Base-by-base conservation (phyloP, 345 rosid species). In the Abelmoschus esculentus region DNA sequence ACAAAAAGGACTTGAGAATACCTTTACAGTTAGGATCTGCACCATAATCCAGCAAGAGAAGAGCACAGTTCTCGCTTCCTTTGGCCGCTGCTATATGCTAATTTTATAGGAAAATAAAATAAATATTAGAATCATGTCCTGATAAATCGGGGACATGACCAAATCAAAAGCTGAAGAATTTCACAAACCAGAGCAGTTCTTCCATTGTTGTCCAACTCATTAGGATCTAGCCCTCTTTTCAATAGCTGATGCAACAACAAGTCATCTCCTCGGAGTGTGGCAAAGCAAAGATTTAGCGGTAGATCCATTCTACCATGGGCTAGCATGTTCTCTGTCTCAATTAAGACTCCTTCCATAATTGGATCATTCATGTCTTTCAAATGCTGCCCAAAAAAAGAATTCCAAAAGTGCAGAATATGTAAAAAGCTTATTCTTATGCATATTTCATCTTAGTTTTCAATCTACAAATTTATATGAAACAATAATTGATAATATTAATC, bases 11-110 rank as follows among this genome's bases (percentile, higher is more conserved):
- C 29, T 54, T 3, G 68, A 49, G 19, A 61, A 55, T 85, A 91
- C 97, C 98, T 91, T 72, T 85, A 70, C 81, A 72, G 55, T 89
- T 89, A 36, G 91, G 87, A 80, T 86, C 80, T 34, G 90, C 95
- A 11, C 82, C 82, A 57, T 81, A 80, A 67, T 88, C 90, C 69
- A 93, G 83, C 6, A 93, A 87, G 63, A 77, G 88, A 72, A 83
- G 85, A 50, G 85, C 91, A n/a, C 96, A 91, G 42, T 87, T 84
- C 67, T 86, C 79, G 46, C 74, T 83, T 72, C 98, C 98, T 73
- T 83, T 87, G 8, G 93, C 84, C 47, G 96, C 90, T 70, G 97
- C 88, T 59, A 93, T 90, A 72, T 93, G 97, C 98, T 91, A 74
- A 71, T 73, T 68, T 64, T 57, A 7, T 46, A 47, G 18, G 22